Evolutionary conservation across 495 filamentous ascomycete genomes (phyloP).

Genomic region (Chaetomidium leptoderma): DNA sequence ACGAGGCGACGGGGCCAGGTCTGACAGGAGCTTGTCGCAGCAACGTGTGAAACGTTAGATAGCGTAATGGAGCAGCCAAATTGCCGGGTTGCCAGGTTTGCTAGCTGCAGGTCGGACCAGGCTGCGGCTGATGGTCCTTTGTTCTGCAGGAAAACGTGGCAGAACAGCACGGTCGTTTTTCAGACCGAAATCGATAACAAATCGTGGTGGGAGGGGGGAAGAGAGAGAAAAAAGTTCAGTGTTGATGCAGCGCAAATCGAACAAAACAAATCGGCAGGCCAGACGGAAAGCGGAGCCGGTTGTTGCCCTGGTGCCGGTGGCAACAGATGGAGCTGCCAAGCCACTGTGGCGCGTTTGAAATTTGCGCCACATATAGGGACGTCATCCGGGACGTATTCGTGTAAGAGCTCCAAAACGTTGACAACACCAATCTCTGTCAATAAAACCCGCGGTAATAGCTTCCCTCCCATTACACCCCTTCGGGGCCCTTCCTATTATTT

Average conservation of each 20-base stretch:
- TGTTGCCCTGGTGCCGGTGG: conserved; percentile 24
- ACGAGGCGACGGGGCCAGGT: background rate
- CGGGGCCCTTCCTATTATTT: too few relatives aligned
- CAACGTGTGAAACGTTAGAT: background rate
- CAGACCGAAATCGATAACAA: background rate
- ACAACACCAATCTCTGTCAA: too few relatives aligned
- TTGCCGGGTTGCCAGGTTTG: background rate
- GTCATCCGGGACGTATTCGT: background rate
- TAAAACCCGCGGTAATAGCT: too few relatives aligned
- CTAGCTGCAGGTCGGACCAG: background rate
- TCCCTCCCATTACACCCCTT: too few relatives aligned
- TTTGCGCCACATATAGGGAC: background rate
- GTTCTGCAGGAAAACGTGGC: background rate
- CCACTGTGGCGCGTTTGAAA: conserved; percentile 12
- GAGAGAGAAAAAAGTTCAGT: conserved; percentile 11
- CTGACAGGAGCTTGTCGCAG: background rate
- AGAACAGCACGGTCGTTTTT: background rate
- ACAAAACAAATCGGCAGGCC: conserved; percentile 18
- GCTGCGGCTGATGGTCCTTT: background rate
- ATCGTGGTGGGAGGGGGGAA: background rate
- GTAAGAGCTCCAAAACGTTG: conserved; percentile 30
- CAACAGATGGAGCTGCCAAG: conserved; percentile 18
- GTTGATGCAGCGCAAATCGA: conserved; percentile 5
- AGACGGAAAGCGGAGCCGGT: conserved; percentile 7
- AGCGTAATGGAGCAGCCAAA: background rate